Percentiles rank a stretch among this genome's conserved stretches.
Evolutionary conservation across 2,329 filamentous ascomycete genomes (phyloP).

Genomic region (Fusarium miscanthi): DNA sequence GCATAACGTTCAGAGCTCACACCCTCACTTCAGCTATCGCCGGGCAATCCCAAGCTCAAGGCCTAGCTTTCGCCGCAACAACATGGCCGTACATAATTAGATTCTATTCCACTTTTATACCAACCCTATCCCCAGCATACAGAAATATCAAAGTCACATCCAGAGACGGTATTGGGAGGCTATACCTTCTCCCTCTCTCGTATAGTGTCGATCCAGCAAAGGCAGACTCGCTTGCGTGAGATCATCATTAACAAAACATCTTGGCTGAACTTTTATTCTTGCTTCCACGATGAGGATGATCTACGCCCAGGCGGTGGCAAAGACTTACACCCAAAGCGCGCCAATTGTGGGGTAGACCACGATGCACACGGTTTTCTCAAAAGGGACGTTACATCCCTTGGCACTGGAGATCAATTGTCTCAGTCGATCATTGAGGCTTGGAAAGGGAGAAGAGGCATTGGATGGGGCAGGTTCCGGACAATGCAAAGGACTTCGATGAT

Average conservation of each 20-base stretch:
- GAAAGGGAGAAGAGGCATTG: not conserved
- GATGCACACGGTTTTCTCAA: not conserved
- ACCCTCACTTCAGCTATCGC: not conserved
- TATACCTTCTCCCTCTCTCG: not conserved
- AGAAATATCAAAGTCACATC: not conserved
- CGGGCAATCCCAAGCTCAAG: not conserved
- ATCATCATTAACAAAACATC: not conserved
- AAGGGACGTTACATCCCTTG: conserved; percentile 7
- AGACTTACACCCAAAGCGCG: not conserved
- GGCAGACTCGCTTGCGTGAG: not conserved
- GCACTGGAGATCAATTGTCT: not conserved
- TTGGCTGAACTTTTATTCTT: not conserved
- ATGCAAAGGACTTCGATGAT: not conserved
- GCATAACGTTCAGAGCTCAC: not conserved
- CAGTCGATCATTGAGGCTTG: conserved; percentile 1
- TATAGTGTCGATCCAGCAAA: not conserved
- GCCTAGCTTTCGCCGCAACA: not conserved
- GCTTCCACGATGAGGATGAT: not conserved
- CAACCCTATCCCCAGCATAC: not conserved
- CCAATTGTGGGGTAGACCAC: conserved; percentile 5
- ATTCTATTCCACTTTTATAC: not conserved
- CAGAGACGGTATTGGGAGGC: not conserved
- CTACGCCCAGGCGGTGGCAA: conserved; percentile 5
- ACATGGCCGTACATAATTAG: not conserved
- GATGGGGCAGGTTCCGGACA: not conserved